These are phyloP conservation scores for Lunasporangiospora selenospora DNA, from an alignment of 192 early-diverging fungal species.

Conservation along the genomic window DNA sequence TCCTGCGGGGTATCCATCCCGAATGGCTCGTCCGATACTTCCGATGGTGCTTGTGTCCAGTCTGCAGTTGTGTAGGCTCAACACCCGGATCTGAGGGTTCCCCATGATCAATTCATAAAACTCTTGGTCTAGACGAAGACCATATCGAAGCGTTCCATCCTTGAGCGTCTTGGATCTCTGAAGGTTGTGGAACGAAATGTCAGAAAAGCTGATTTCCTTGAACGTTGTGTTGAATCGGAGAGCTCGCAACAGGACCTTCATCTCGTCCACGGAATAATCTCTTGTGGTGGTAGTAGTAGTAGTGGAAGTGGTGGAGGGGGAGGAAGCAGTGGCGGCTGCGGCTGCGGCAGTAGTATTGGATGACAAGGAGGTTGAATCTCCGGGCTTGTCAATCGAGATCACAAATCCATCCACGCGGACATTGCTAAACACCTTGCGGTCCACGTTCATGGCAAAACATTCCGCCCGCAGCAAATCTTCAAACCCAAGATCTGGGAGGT, in stretches of 20 bases:
- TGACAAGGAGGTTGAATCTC: no score
- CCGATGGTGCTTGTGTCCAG: conserved; percentile 34
- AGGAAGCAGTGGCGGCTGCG: no score
- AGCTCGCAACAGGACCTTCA: conserved; percentile 36
- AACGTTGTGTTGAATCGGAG: conserved; percentile 44
- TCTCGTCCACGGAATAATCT: conserved; percentile 38
- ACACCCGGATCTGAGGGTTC: conserved; percentile 37
- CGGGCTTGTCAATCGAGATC: conserved; percentile 7
- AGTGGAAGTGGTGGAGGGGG: no score
- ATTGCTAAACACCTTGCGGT: conserved; percentile 23
- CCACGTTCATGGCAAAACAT: conserved; percentile 24
- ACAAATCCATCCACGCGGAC: conserved; percentile 18
- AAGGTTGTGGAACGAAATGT: conserved; percentile 26
- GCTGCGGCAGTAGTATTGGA: no score
- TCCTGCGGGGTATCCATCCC: conserved; percentile 18
- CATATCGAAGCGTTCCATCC: conserved; percentile 41
- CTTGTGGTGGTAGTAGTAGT: conserved; percentile 11
- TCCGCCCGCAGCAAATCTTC: conserved; percentile 33
- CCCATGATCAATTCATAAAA: conserved; percentile 45
- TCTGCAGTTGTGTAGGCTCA: conserved; percentile 20
- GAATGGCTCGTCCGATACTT: conserved; percentile 31
- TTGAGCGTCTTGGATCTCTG: conserved; percentile 41
- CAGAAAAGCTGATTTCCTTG: conserved; percentile 35
- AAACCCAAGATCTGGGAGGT: conserved; percentile 35
- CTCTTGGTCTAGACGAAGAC: conserved; percentile 42